These are phyloP conservation scores for Gossypium thurberi DNA, from an alignment of 345 rosid species.

Conservation along the genomic window DNA sequence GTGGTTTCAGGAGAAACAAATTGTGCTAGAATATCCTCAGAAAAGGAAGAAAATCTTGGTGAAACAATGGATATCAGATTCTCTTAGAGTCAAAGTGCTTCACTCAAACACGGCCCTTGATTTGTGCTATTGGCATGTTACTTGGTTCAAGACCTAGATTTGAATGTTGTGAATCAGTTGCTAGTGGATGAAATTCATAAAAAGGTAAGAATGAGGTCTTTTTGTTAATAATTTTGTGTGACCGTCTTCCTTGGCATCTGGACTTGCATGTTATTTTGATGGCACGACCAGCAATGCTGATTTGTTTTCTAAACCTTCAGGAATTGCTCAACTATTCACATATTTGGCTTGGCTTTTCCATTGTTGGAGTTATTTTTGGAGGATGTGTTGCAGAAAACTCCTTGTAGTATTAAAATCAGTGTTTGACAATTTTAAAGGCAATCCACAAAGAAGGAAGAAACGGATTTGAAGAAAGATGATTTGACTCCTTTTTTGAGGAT, in stretches of 20 bases:
- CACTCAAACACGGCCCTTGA: conserved; percentile 36
- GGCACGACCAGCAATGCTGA: conserved; percentile 94
- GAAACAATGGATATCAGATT: no score
- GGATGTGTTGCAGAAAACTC: no score
- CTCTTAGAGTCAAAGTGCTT: conserved; percentile 19
- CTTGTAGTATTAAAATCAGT: no score
- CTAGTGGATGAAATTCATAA: conserved; percentile 95
- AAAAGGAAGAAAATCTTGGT: not conserved
- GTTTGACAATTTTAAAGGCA: no score
- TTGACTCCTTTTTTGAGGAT: not conserved
- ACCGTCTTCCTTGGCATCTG: conserved; percentile 42
- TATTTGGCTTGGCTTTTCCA: no score
- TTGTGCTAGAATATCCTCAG: not conserved
- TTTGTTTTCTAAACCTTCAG: conserved; percentile 70
- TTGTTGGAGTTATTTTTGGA: no score
- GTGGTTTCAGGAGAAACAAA: not conserved
- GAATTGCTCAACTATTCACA: not conserved
- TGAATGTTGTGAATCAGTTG: conserved; percentile 77
- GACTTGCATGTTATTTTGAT: conserved; percentile 71
- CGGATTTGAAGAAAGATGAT: not conserved
- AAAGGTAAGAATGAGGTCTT: conserved; percentile 93
- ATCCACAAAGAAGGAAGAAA: not conserved
- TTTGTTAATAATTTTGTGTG: conserved; percentile 70
- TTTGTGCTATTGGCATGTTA: conserved; percentile 89
- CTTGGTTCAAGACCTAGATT: conserved; percentile 78